phyloP scores from a whole-genome alignment of 225 moss, liverwort and hornwort genomes.

The Anthoceros angustus region DNA sequence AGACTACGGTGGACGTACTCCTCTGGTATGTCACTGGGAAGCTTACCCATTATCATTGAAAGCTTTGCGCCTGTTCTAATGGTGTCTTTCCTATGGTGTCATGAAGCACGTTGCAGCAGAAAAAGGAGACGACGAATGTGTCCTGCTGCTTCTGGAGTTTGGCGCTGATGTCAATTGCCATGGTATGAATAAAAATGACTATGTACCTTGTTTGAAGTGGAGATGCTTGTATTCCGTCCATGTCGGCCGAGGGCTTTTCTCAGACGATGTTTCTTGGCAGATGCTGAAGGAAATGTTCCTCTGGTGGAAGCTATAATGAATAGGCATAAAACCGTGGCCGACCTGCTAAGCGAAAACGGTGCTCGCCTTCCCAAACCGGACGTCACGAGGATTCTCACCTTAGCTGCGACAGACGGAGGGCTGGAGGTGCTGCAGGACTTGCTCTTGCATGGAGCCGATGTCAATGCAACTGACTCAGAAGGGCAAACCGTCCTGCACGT shows the following conservation, averaged over 20 bases:
- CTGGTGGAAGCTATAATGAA: conserved; percentile 48
- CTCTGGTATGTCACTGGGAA: conserved; percentile 37
- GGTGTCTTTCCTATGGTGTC: neutral
- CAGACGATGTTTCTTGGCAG: conserved; percentile 20
- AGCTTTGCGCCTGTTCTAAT: neutral
- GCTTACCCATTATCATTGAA: conserved; percentile 14
- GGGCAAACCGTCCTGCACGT: conserved; percentile 62
- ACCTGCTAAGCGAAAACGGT: conserved; percentile 46
- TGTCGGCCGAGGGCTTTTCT: neutral
- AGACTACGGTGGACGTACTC: conserved; percentile 62
- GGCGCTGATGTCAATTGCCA: conserved; percentile 50
- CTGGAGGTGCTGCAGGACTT: conserved; percentile 35
- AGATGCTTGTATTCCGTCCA: neutral
- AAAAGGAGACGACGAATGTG: conserved; percentile 66
- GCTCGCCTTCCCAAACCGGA: conserved; percentile 38
- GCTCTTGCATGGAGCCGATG: conserved; percentile 34
- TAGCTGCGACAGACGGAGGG: conserved; percentile 39
- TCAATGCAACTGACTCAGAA: conserved; percentile 37
- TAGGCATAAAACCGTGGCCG: conserved; percentile 36
- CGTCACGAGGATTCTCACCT: conserved; percentile 36
- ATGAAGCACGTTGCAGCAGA: conserved; percentile 42
- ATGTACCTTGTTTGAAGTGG: neutral
- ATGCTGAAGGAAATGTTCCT: conserved; percentile 59
- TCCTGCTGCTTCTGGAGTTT: conserved; percentile 45
- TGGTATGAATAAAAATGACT: conserved; percentile 16